Conservation (phyloP, 2,329 filamentous ascomycete genomes). For the Grosmannia huntii region DNA sequence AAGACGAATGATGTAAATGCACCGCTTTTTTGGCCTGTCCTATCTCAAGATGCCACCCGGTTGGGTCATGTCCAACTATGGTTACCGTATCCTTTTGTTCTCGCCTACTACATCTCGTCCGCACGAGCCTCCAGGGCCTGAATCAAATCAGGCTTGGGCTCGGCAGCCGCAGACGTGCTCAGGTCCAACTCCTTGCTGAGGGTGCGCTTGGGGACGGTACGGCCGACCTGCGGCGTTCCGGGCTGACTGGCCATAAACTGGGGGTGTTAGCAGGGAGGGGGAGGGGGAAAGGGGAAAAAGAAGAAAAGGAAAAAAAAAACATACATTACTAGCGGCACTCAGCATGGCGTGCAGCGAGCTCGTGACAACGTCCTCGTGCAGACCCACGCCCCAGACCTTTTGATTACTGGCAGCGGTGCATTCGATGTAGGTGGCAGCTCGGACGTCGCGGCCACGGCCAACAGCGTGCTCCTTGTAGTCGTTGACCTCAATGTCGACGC, state of each 20-base stretch:
- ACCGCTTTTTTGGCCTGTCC: too few relatives aligned
- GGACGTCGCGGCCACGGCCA: slow-evolving; percentile 65
- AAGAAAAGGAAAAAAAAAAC: slow-evolving; percentile 20
- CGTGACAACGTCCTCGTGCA: slow-evolving; percentile 86
- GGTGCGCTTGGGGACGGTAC: slow-evolving; percentile 40
- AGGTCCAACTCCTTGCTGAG: slow-evolving; percentile 23
- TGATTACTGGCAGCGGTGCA: slow-evolving; percentile 57
- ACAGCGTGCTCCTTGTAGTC: slow-evolving; percentile 97
- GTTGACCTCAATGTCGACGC: slow-evolving; percentile 77
- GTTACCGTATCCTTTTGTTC: not conserved
- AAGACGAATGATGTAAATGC: too few relatives aligned
- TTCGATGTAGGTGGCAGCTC: slow-evolving; percentile 93
- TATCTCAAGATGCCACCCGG: too few relatives aligned
- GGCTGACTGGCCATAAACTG: slow-evolving; percentile 64
- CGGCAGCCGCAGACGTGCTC: slow-evolving; percentile 10
- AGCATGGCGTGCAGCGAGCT: slow-evolving; percentile 77
- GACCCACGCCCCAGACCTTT: slow-evolving; percentile 80
- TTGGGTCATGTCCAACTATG: not conserved
- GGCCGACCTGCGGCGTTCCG: slow-evolving; percentile 40
- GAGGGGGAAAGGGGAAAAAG: not conserved
- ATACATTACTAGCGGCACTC: slow-evolving; percentile 74
- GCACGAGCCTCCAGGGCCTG: slow-evolving; percentile 22
- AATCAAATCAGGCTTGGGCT: slow-evolving; percentile 15
- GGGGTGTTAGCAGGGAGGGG: not conserved
- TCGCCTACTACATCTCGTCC: slow-evolving; percentile 14